Base-by-base conservation (phyloP, 176 grass and related monocot genomes). In the Carex pumila region DNA sequence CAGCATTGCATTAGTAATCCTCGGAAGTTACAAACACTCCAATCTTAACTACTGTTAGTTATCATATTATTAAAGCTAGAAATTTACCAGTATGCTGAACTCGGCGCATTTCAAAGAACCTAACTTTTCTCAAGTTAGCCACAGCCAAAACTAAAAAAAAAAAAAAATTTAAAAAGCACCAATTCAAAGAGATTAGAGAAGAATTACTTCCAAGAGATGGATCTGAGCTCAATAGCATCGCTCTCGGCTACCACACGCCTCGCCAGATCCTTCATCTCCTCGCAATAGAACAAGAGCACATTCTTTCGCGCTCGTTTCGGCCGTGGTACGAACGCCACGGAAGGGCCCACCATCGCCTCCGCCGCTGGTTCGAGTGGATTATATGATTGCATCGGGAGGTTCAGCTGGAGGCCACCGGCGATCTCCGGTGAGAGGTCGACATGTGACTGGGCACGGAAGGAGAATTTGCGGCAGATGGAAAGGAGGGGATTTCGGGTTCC, bases 211-310 rank as follows among this genome's bases (percentile, higher is more conserved):
- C 96, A 99, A n/a, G 87, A 89, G 81, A 99, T 87, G 71, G 89
- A 88, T 73, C 89, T 84, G 53, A 95, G 96, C 71, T 95, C 85
- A 75, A 95, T 95, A 78, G 90, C 85, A n/a, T 99, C 96, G 64
- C 91, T 95, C 47, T 90, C 81, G 13, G 83, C 85, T 58, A 91
- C 96, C 45, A 95, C 88, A 22, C 87, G 88, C 56, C 81, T 75
- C 11, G 96, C 96, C 57, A 99, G 89, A 31, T 95, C 93, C 58
- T 41, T 60, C 96, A 95, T 99, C 85, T 99, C 96, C 88, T 95
- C 96, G 86, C 93, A 99, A 85, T 95, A 87, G 88, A 95, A 95
- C 78, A 99, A 90, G 18, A 93, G 85, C 37, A 99, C 87, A 80
- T 52, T 95, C 91, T 98, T 98, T 4, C 80, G 85, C 2, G 69